Percentiles rank a stretch among this genome's conserved stretches.
These are phyloP conservation scores for Zizania latifolia DNA, from an alignment of 176 grass and related monocot species.

Conservation along the genomic window DNA sequence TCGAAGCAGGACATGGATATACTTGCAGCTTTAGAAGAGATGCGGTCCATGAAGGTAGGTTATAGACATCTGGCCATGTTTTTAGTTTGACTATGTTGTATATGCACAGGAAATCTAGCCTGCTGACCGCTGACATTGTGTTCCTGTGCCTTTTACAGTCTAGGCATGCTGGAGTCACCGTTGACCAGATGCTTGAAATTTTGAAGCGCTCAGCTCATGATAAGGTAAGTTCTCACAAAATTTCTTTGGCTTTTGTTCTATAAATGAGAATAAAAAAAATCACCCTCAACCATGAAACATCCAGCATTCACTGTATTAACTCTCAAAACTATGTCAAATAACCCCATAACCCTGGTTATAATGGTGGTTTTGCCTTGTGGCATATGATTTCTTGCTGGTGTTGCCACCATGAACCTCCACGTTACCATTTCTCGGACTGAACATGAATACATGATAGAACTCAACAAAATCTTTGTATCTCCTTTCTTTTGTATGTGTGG, in stretches of 20 bases:
- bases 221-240: slow-evolving; percentile 34
- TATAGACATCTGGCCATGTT: not conserved
- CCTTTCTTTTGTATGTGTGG: not conserved
- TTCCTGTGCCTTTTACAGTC: slow-evolving; percentile 55
- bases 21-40: slow-evolving; percentile 54
- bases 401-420: no score
- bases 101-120: not conserved
- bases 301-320: no score
- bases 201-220: slow-evolving; percentile 59
- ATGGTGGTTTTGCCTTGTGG: no score
- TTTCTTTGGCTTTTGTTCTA: not conserved
- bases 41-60: slow-evolving; percentile 51
- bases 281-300: no score
- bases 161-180: slow-evolving; percentile 78
- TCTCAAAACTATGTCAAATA: not conserved
- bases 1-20: slow-evolving; percentile 60
- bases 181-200: slow-evolving; percentile 88
- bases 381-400: no score
- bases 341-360: no score
- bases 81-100: not conserved
- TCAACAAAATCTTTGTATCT: not conserved
- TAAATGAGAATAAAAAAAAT: no score
- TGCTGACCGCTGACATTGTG: slow-evolving; percentile 12
- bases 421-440: no score
- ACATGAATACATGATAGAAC: no score